Evolutionary conservation across 2,329 filamentous ascomycete genomes (phyloP).

Genomic region (Colletotrichum somersetense): DNA sequence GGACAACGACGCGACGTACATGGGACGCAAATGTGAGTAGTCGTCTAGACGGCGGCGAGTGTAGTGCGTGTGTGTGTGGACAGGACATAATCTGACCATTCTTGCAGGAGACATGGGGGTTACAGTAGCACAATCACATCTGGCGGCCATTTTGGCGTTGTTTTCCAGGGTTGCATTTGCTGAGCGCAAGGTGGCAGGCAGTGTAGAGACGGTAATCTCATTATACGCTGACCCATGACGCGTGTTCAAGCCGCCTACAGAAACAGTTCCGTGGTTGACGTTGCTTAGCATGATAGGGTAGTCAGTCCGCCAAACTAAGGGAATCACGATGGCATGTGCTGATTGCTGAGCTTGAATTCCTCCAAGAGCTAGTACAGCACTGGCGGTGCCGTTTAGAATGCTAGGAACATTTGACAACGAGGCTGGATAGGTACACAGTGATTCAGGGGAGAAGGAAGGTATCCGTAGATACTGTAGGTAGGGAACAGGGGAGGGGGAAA

Average conservation of each 20-base stretch:
- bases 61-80: neutral
- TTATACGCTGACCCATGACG: slow-evolving; percentile 32
- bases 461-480: neutral
- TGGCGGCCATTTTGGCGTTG: slow-evolving; percentile 11
- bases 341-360: slow-evolving; percentile 2
- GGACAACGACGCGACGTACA: slow-evolving; percentile 78
- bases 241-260: slow-evolving; percentile 5
- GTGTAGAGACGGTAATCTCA: slow-evolving; percentile 34
- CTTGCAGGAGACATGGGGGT: slow-evolving; percentile 22
- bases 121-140: slow-evolving; percentile 12
- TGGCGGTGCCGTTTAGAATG: neutral
- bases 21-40: slow-evolving; percentile 58
- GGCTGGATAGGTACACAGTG: neutral
- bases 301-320: neutral
- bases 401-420: neutral
- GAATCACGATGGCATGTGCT: neutral
- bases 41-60: neutral
- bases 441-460: neutral
- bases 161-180: slow-evolving; percentile 32
- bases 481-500: neutral
- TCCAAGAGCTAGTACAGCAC: neutral
- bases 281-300: slow-evolving; percentile 4
- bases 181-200: slow-evolving; percentile 20
- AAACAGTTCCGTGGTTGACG: neutral
- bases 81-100: slow-evolving; percentile 23